These are phyloP conservation scores for Lentinula sp. DNA, from an alignment of 768 basidiomycete species.

Conservation along the genomic window DNA sequence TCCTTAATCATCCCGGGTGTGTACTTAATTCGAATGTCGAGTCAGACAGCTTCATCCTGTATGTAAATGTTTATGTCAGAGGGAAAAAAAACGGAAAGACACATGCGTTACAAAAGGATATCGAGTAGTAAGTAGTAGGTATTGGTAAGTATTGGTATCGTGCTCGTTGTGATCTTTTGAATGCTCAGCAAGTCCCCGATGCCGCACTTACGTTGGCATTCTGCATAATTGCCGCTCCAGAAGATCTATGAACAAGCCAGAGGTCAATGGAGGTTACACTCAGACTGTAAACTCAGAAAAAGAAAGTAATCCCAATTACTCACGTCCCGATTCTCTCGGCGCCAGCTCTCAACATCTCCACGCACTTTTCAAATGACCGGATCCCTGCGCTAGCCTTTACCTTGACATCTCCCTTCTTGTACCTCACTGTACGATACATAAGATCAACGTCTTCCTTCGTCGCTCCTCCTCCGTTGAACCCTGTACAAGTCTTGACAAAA, in stretches of 20 bases:
- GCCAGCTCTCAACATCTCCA: constrained; percentile 41
- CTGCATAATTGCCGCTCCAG: constrained; percentile 20
- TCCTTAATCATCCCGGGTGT: too few relatives aligned
- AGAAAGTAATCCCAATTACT: constrained; percentile 13
- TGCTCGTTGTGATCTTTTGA: not conserved
- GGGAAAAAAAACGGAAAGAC: too few relatives aligned
- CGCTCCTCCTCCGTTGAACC: constrained; percentile 43
- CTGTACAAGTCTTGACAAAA: constrained; percentile 52
- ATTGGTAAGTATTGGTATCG: too few relatives aligned
- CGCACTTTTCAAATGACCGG: constrained; percentile 36
- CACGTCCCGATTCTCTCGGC: constrained; percentile 52
- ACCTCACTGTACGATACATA: constrained; percentile 34
- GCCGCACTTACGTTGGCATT: constrained; percentile 10
- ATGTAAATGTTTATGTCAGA: too few relatives aligned
- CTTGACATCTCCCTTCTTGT: constrained; percentile 29
- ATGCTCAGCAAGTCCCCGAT: not conserved
- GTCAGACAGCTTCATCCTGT: too few relatives aligned
- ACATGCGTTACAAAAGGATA: too few relatives aligned
- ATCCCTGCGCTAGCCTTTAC: constrained; percentile 51
- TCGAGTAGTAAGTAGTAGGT: too few relatives aligned
- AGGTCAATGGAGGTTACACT: not conserved
- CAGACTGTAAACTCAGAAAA: not conserved
- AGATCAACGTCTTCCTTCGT: constrained; percentile 36
- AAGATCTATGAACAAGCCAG: constrained; percentile 14
- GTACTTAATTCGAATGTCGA: too few relatives aligned